Conservation (phyloP, 257 asterid genomes). For the Ehretia macrophylla region DNA sequence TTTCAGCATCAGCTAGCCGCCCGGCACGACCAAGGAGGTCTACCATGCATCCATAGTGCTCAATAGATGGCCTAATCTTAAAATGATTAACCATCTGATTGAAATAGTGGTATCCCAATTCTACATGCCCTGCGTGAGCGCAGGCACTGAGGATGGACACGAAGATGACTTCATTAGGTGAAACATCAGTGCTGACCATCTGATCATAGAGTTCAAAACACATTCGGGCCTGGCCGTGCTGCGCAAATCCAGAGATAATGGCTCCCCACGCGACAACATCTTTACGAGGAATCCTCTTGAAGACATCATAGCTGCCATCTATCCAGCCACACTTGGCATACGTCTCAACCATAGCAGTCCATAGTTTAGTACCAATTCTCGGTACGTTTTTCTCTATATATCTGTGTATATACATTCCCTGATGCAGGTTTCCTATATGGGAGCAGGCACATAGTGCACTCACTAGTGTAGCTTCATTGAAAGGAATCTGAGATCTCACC, state of each 20-base stretch:
- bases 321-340: constrained; percentile 33
- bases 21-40: constrained; percentile 31
- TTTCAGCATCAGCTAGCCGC: constrained; percentile 23
- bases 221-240: constrained; percentile 19
- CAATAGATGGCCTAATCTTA: constrained; percentile 24
- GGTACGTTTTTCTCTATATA: constrained; percentile 10
- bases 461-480: constrained; percentile 25
- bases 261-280: constrained; percentile 31
- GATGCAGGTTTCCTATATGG: constrained; percentile 26
- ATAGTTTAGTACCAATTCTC: constrained; percentile 2
- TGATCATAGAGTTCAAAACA: constrained; percentile 23
- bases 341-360: constrained; percentile 28
- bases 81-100: constrained; percentile 17
- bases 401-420: constrained; percentile 31
- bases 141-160: constrained; percentile 27
- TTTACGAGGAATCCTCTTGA: constrained; percentile 13
- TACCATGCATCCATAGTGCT: constrained; percentile 34
- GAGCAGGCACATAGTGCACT: constrained; percentile 30
- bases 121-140: constrained; percentile 23
- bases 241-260: constrained; percentile 21
- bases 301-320: constrained; percentile 20
- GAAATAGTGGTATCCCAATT: constrained; percentile 20
- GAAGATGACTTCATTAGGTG: constrained; percentile 21
- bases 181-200: constrained; percentile 13
- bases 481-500: constrained; percentile 12